Evolutionary conservation across 208 protist species (phyloP).

Genomic region (Trypanosomatidae sp.): DNA sequence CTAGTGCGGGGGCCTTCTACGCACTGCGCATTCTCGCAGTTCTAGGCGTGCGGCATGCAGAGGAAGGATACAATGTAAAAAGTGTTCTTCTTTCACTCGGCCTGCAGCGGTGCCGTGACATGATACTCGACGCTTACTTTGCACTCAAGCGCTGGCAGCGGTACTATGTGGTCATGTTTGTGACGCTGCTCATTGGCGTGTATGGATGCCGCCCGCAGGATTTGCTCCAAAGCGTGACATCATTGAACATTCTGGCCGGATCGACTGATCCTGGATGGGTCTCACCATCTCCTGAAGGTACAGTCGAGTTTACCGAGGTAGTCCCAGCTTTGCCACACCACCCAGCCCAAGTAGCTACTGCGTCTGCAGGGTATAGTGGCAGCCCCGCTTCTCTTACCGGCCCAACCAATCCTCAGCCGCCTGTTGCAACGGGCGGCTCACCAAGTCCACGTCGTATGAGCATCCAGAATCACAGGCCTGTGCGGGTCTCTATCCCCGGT

Average conservation of each 20-base stretch:
- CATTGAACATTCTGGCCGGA: conserved; percentile 15
- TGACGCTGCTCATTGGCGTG: conserved; percentile 25
- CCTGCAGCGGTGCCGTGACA: conserved; percentile 36
- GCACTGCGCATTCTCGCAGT: conserved; percentile 41
- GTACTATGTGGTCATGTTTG: conserved; percentile 46
- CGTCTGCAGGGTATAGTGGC: neutral
- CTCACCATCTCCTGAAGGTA: neutral
- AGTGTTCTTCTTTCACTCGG: conserved; percentile 30
- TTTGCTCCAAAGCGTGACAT: conserved; percentile 30
- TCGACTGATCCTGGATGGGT: neutral
- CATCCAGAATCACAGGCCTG: conserved; percentile 14
- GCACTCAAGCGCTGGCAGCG: conserved; percentile 8
- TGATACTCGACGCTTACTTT: conserved; percentile 67
- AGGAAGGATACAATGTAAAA: conserved; percentile 21
- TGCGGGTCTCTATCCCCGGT: conserved; percentile 29
- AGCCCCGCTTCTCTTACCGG: conserved; percentile 1
- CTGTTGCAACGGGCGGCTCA: neutral
- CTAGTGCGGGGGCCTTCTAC: conserved; percentile 26
- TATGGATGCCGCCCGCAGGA: conserved; percentile 30
- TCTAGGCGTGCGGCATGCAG: conserved; percentile 14
- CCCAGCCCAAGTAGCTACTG: neutral
- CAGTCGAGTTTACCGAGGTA: neutral
- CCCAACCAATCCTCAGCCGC: conserved; percentile 1
- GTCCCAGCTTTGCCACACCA: neutral
- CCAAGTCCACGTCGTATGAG: neutral